phyloP scores from a whole-genome alignment of 2,329 filamentous ascomycete species.

The Phyllosticta citrichinensis region DNA sequence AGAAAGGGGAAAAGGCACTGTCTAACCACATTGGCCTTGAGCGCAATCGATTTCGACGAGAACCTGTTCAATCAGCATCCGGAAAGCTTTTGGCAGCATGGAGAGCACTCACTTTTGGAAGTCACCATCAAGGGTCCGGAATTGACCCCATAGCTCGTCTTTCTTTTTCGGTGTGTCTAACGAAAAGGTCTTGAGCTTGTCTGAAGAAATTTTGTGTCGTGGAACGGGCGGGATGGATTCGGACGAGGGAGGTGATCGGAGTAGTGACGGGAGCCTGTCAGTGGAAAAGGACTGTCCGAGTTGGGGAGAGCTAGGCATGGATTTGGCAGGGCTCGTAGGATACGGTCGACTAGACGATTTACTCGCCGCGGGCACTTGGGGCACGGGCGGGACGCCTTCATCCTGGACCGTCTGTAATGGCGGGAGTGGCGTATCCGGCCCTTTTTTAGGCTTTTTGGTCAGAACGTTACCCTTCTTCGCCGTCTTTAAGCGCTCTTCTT shows the following conservation, averaged over 20 bases:
- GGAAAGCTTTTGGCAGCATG: background rate
- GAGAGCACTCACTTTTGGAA: constrained; percentile 48
- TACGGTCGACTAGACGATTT: background rate
- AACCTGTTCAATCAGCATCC: constrained; percentile 41
- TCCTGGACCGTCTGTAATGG: background rate
- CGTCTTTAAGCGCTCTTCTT: background rate
- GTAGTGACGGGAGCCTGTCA: constrained; percentile 31
- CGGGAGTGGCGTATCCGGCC: constrained; percentile 12
- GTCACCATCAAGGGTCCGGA: constrained; percentile 58
- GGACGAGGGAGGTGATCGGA: constrained; percentile 26
- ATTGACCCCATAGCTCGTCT: constrained; percentile 60
- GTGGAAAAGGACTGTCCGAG: constrained; percentile 38
- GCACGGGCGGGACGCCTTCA: constrained; percentile 3
- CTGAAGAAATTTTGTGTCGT: constrained; percentile 27
- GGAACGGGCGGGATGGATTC: constrained; percentile 34
- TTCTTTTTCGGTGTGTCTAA: constrained; percentile 43
- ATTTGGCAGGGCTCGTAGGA: background rate
- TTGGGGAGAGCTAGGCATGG: constrained; percentile 4
- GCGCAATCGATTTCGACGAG: constrained; percentile 58
- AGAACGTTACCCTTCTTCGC: constrained; percentile 17
- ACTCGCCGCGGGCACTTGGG: background rate
- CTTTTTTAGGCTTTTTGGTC: constrained; percentile 25
- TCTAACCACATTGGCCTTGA: constrained; percentile 69
- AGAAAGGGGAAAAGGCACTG: constrained; percentile 67
- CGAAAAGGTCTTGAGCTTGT: constrained; percentile 28